Evolutionary conservation across 805 yeast species (phyloP).

Genomic region (Yarrowia sp.): DNA sequence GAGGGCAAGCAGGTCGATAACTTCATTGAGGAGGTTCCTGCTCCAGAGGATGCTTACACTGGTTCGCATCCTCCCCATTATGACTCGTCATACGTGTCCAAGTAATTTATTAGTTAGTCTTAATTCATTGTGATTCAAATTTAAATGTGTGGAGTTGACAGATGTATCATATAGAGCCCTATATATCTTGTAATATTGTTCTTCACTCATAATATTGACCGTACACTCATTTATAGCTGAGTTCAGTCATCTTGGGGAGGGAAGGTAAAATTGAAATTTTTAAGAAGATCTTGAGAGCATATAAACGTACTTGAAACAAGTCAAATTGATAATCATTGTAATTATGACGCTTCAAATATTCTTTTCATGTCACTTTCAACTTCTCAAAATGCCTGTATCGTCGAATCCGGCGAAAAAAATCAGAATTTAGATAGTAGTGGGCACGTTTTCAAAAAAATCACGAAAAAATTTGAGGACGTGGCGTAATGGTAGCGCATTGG

Average conservation of each 20-base stretch:
- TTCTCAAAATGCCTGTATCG: background rate
- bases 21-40: background rate
- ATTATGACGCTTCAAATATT: too few relatives aligned
- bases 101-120: conserved; percentile 7
- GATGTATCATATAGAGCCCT: too few relatives aligned
- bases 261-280: background rate
- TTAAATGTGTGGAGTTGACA: too few relatives aligned
- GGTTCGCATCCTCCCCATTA: conserved; percentile 16
- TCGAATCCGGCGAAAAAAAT: background rate
- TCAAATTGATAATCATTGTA: background rate
- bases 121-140: background rate
- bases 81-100: background rate
- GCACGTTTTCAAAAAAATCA: background rate
- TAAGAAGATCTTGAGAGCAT: background rate
- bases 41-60: background rate
- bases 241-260: background rate
- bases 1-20: conserved; percentile 2
- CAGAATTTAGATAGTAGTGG: conserved; percentile 2
- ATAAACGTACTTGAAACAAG: background rate
- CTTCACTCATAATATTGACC: too few relatives aligned
- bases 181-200: too few relatives aligned
- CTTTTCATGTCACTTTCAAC: too few relatives aligned
- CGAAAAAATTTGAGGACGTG: conserved; percentile 6
- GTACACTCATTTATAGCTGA: too few relatives aligned
- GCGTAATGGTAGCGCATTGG: conserved; percentile 33